Conservation (phyloP, 1,139 yeast species). For the Pichia sp. region DNA sequence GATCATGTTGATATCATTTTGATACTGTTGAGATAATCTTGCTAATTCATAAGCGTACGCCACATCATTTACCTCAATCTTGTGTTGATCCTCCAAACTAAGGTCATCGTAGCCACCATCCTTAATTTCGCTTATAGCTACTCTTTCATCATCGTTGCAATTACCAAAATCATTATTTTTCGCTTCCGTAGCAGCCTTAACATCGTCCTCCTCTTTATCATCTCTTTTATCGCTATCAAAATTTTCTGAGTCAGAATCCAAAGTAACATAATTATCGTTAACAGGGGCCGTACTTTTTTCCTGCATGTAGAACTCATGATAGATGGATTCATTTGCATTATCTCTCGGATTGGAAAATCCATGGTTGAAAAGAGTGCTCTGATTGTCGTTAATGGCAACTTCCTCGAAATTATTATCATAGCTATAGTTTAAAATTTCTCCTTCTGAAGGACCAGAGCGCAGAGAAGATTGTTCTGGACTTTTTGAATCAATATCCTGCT, state of each 20-base stretch:
- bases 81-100: not conserved
- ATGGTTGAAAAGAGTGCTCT: not conserved
- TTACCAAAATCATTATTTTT: no score
- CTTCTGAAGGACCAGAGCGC: not conserved
- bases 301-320: slow-evolving; percentile 5
- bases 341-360: not conserved
- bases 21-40: slow-evolving; percentile 2
- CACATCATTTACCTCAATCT: not conserved
- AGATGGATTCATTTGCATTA: slow-evolving; percentile 1
- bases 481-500: not conserved
- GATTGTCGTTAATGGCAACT: not conserved
- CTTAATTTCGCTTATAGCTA: not conserved
- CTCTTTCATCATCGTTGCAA: not conserved
- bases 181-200: not conserved
- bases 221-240: not conserved
- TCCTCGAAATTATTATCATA: not conserved
- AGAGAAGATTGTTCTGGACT: not conserved
- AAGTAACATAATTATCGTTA: not conserved
- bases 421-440: not conserved
- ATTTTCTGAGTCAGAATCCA: slow-evolving; percentile 9
- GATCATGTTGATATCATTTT: not conserved
- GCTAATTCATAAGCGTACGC: slow-evolving; percentile 7
- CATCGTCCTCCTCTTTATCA: not conserved
- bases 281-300: not conserved
- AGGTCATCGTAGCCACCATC: not conserved